A percentile compares a stretch with the other conserved stretches of the same genome.
Evolutionary conservation across 441 rosid genomes (phyloP).

Genomic region (Flueggea neowawraea): DNA sequence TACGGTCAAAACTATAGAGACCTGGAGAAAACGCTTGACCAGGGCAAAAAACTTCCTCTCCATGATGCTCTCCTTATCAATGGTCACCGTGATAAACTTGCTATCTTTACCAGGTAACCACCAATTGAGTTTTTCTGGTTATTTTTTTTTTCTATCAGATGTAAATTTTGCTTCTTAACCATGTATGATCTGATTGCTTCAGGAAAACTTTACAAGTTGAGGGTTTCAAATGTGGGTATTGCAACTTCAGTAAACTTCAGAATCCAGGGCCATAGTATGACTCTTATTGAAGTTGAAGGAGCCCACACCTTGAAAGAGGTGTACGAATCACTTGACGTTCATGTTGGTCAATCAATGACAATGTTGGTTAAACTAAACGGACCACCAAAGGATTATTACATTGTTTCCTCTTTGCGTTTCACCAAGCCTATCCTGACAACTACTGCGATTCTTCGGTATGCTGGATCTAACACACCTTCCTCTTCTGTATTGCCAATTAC

Average conservation of each 20-base stretch:
- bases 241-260: slow-evolving; percentile 71
- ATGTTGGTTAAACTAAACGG: slow-evolving; percentile 44
- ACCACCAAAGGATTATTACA: slow-evolving; percentile 45
- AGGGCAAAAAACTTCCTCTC: slow-evolving; percentile 42
- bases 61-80: slow-evolving; percentile 75
- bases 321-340: slow-evolving; percentile 70
- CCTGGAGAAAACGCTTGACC: slow-evolving; percentile 38
- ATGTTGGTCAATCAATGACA: slow-evolving; percentile 62
- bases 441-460: slow-evolving; percentile 53
- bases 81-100: slow-evolving; percentile 28
- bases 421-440: slow-evolving; percentile 48
- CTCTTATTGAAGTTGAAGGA: slow-evolving; percentile 81
- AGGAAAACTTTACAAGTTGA: slow-evolving; percentile 59
- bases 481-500: slow-evolving; percentile 59
- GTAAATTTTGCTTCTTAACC: too few relatives aligned
- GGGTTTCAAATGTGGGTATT: slow-evolving; percentile 72
- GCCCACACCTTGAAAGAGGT: slow-evolving; percentile 58
- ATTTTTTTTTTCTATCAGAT: too few relatives aligned
- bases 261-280: slow-evolving; percentile 72
- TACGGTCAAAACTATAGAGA: slow-evolving; percentile 21
- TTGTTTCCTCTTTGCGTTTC: slow-evolving; percentile 74
- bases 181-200: neutral
- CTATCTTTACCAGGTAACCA: slow-evolving; percentile 43
- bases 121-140: neutral
- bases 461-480: slow-evolving; percentile 43